phyloP scores from a whole-genome alignment of 2,329 filamentous ascomycete genomes.

The Sporothrix pseudoabietina region DNA sequence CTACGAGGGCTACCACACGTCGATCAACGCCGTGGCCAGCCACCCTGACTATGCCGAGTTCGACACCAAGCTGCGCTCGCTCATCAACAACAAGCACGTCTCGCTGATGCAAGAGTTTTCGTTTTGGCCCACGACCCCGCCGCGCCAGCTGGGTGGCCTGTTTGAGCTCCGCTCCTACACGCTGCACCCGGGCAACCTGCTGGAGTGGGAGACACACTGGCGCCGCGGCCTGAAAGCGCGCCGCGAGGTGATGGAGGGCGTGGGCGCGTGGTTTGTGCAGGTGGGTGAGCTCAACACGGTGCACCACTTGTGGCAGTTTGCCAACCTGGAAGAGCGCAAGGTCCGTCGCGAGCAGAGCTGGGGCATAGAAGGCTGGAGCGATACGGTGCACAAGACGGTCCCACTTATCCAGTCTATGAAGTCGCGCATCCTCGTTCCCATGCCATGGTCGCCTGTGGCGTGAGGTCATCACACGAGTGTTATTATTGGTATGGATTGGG shows the following conservation, averaged over 20 bases:
- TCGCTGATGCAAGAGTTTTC: slow-evolving; percentile 99
- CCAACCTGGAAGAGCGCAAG: slow-evolving; percentile 91
- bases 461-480: slow-evolving; percentile 44
- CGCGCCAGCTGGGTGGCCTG: slow-evolving; percentile 83
- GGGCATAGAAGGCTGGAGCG: slow-evolving; percentile 91
- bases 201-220: slow-evolving; percentile 99
- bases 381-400: slow-evolving; percentile 98
- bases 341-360: slow-evolving; percentile 90
- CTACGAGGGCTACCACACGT: slow-evolving; percentile 93
- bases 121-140: slow-evolving; percentile 96
- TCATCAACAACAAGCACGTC: slow-evolving; percentile 81
- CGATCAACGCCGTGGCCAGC: slow-evolving; percentile 77
- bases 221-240: slow-evolving; percentile 85
- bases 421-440: slow-evolving; percentile 87
- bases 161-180: slow-evolving; percentile 98
- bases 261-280: slow-evolving; percentile 98
- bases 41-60: slow-evolving; percentile 85
- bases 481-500: not conserved
- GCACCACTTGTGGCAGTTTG: slow-evolving; percentile 98
- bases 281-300: slow-evolving; percentile 97
- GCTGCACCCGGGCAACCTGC: slow-evolving; percentile 88
- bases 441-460: slow-evolving; percentile 94
- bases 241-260: slow-evolving; percentile 96
- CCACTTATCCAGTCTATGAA: slow-evolving; percentile 97
- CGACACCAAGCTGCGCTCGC: slow-evolving; percentile 77